Percentiles rank a stretch among this genome's conserved stretches.
These are phyloP conservation scores for Mariannaea elegans DNA, from an alignment of 2,329 filamentous ascomycete genomes.

Conservation along the genomic window DNA sequence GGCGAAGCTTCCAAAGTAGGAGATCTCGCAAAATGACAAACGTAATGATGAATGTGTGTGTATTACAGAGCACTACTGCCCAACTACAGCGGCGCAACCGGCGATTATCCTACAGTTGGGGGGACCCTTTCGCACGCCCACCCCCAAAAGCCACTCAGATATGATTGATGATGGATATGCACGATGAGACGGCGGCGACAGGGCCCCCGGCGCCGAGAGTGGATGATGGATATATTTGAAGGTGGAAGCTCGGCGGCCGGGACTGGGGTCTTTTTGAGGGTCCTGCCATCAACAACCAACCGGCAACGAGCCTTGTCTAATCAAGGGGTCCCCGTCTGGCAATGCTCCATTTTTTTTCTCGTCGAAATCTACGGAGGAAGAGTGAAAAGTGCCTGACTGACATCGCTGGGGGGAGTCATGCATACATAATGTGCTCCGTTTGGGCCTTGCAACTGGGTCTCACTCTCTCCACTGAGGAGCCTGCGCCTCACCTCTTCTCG, in stretches of 20 bases:
- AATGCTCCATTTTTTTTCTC: neutral
- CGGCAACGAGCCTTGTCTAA: constrained; percentile 11
- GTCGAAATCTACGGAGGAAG: constrained; percentile 4
- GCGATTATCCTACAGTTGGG: constrained; percentile 7
- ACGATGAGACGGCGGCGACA: constrained; percentile 15
- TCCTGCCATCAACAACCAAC: constrained; percentile 4
- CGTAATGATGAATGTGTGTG: no score
- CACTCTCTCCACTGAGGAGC: neutral
- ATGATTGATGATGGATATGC: constrained; percentile 10
- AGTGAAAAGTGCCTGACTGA: constrained; percentile 8
- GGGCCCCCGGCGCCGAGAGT: constrained; percentile 14
- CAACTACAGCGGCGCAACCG: no score
- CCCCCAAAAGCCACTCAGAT: neutral
- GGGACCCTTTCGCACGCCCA: neutral
- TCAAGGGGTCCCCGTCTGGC: constrained; percentile 10
- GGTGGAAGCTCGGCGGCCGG: constrained; percentile 7
- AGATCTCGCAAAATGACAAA: neutral
- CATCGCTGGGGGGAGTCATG: neutral
- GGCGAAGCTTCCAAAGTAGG: constrained; percentile 8
- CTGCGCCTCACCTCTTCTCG: constrained; percentile 11
- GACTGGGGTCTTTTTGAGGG: neutral
- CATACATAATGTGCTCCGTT: no score
- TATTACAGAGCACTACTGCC: neutral
- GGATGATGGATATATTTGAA: neutral
- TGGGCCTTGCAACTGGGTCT: no score